Evolutionary conservation across 805 yeast genomes (phyloP), one percentile per base, ranked within the genome.

Genomic region (Cyberlindnera xylosilytica): DNA sequence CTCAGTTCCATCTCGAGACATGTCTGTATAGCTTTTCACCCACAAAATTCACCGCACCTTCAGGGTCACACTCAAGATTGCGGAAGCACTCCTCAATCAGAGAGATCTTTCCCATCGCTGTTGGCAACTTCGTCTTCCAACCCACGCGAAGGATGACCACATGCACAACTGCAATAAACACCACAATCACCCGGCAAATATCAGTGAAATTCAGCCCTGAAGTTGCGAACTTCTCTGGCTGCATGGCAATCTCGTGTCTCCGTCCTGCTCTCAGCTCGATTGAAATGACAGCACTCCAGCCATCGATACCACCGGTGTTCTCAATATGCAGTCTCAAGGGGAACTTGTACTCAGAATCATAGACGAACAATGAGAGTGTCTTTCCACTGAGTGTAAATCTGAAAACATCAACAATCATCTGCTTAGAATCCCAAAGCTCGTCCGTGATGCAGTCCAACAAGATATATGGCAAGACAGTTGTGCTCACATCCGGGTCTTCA

Each of bases 391-490:
- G 34, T 20, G 13, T 22, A 34, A 34, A 43, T 20, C 42, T 10
- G 34, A 43, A 35, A 12, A 16, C 18, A 3, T 38, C 36, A 9
- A 19, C 11, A 20, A 38, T 13, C 8, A 26, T 12, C 3, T 10
- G 9, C 3, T 4, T 11, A 4, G 36, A 17, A 4, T 35, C 30
- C 42, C 42, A 31, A 2, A 43, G 24, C 15, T 30, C 37, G 22
- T 43, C 42, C 5, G 32, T 35, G 11, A 35, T 35, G 27, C 32
- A 16, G 13, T 41, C 39, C 26, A 41, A 18, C 3, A 41, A 20
- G 13, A 41, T 6, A 17, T 35, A 41, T 8, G 44, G 44, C 10
- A 41, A 19, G 10, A 41, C 3, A 9, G 44, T 41, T 8, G 36
- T 41, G 17, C 30, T 4, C 2, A 41, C 26, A 5, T 35, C 27